phyloP scores from a whole-genome alignment of 2,329 filamentous ascomycete species.

The Trichophyton benhamiae region DNA sequence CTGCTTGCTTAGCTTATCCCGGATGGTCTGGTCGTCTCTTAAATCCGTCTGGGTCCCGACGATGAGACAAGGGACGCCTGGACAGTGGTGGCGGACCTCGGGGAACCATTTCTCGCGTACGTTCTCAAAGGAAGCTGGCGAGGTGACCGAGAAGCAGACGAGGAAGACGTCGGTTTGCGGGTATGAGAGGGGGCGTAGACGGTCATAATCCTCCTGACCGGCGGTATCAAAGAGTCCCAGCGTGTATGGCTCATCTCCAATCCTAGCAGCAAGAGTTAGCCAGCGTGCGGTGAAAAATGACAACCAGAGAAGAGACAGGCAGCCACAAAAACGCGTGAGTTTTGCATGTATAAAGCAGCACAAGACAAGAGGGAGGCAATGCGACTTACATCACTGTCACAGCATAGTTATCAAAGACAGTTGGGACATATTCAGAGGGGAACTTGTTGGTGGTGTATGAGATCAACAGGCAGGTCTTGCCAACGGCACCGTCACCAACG shows the following conservation, averaged over 20 bases:
- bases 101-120: slow-evolving; percentile 98
- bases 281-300: background rate
- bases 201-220: slow-evolving; percentile 98
- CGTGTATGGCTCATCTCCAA: slow-evolving; percentile 96
- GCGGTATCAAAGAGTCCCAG: slow-evolving; percentile 96
- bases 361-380: slow-evolving; percentile 30
- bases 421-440: slow-evolving; percentile 98
- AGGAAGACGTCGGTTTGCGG: slow-evolving; percentile 98
- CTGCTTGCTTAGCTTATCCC: slow-evolving; percentile 86
- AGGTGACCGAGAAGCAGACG: slow-evolving; percentile 96
- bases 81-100: slow-evolving; percentile 96
- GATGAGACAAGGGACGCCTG: slow-evolving; percentile 92
- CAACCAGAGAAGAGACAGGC: no score
- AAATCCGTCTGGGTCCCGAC: slow-evolving; percentile 97
- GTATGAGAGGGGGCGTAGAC: slow-evolving; percentile 89
- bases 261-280: slow-evolving; percentile 47
- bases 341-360: background rate
- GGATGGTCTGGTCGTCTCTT: slow-evolving; percentile 72
- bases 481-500: slow-evolving; percentile 96
- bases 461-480: slow-evolving; percentile 97
- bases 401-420: slow-evolving; percentile 98
- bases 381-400: slow-evolving; percentile 89
- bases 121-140: slow-evolving; percentile 96
- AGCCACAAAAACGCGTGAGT: background rate
- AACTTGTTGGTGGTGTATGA: slow-evolving; percentile 99